Evolutionary conservation across 2,329 filamentous ascomycete species (phyloP).

Genomic region (Claviceps sp.): DNA sequence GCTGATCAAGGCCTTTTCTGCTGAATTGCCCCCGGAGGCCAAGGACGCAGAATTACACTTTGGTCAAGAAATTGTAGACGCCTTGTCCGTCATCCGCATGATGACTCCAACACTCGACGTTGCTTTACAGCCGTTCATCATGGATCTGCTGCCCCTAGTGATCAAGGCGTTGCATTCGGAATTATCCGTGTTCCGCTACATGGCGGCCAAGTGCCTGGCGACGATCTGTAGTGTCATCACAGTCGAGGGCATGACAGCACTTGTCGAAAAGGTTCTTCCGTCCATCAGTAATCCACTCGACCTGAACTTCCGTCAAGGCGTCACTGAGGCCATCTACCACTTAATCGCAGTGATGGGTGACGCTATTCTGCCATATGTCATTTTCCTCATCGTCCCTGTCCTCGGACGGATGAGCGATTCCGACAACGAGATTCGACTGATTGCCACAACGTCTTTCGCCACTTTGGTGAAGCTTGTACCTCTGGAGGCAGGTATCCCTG

Average conservation of each 20-base stretch:
- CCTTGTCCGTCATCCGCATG: constrained; percentile 81
- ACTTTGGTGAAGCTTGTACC: constrained; percentile 95
- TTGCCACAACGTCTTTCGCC: constrained; percentile 93
- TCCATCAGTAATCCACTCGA: constrained; percentile 86
- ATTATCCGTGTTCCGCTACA: constrained; percentile 87
- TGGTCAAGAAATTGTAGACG: constrained; percentile 89
- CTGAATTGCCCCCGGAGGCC: constrained; percentile 58
- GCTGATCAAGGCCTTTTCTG: constrained; percentile 59
- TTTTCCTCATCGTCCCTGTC: constrained; percentile 95
- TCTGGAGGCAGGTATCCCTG: constrained; percentile 90
- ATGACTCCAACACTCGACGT: constrained; percentile 79
- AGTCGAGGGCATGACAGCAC: constrained; percentile 86
- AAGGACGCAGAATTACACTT: constrained; percentile 59
- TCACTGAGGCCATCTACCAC: constrained; percentile 91
- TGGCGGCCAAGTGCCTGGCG: constrained; percentile 92
- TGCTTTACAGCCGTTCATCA: constrained; percentile 64
- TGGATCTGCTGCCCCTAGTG: constrained; percentile 71
- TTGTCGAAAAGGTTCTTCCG: constrained; percentile 85
- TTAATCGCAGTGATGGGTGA: constrained; percentile 98
- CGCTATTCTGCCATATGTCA: constrained; percentile 88
- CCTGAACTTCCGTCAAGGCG: constrained; percentile 78
- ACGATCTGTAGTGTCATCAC: constrained; percentile 96
- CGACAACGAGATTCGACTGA: constrained; percentile 84
- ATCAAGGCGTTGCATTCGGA: constrained; percentile 78
- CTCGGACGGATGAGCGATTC: constrained; percentile 97